Evolutionary conservation across 176 grass and related monocot species (phyloP).

Genomic region (Zoysia pacifica): DNA sequence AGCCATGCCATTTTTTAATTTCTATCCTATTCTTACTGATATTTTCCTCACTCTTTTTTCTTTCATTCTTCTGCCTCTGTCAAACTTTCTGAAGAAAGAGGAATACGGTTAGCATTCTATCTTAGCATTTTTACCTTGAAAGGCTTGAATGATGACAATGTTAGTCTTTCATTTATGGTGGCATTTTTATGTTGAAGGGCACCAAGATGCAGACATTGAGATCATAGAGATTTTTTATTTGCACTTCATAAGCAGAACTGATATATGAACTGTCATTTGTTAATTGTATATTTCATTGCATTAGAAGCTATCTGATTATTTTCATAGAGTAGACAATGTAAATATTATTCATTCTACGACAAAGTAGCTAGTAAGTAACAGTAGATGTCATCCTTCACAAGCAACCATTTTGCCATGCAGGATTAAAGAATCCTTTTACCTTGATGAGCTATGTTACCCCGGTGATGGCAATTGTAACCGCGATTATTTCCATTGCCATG

Average conservation of each 20-base stretch:
- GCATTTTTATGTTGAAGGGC: conserved; percentile 24
- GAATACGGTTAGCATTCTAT: conserved; percentile 69
- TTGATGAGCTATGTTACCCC: conserved; percentile 95
- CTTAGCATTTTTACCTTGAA: conserved; percentile 27
- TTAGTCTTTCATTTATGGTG: conserved; percentile 9
- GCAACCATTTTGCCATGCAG: conserved; percentile 47
- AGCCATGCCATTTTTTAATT: conserved; percentile 6
- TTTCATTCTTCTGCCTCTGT: conserved; percentile 19
- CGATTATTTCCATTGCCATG: conserved; percentile 73
- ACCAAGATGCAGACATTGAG: conserved; percentile 3
- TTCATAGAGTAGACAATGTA: conserved; percentile 15
- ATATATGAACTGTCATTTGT: background rate
- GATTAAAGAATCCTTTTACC: conserved; percentile 79
- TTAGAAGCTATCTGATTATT: background rate
- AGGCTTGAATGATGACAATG: background rate
- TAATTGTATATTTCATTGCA: background rate
- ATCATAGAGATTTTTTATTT: conserved; percentile 6
- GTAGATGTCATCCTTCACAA: conserved; percentile 2
- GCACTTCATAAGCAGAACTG: conserved; percentile 22
- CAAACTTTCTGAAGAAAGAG: conserved; percentile 78
- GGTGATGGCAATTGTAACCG: conserved; percentile 91
- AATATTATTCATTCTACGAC: background rate
- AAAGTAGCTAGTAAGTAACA: background rate
- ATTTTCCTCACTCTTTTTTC: background rate
- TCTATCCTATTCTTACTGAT: conserved; percentile 29